Conservation (phyloP, 1,139 yeast genomes). For the Fermentozyma sake region DNA sequence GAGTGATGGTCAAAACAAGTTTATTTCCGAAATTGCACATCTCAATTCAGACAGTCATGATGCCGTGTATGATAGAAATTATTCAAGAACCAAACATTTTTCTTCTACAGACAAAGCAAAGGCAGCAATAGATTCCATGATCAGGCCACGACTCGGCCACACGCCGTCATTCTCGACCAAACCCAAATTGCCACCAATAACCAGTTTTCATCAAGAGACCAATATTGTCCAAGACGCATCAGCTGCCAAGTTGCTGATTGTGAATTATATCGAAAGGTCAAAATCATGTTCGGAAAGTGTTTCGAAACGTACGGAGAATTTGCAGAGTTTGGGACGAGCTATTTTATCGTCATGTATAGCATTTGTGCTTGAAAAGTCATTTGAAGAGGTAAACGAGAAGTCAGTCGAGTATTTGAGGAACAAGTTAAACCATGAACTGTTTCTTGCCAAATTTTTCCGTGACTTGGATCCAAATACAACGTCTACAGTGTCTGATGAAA, state of each 20-base stretch:
- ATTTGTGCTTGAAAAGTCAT: conserved; percentile 33
- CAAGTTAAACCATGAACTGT: conserved; percentile 43
- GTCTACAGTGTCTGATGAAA: conserved; percentile 34
- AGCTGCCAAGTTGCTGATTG: conserved; percentile 11
- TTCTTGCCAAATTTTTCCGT: conserved; percentile 46
- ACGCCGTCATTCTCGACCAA: conserved; percentile 1
- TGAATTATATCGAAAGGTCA: conserved; percentile 54
- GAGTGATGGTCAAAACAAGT: conserved; percentile 8
- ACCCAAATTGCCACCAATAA: conserved; percentile 13
- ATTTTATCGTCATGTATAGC: conserved; percentile 53
- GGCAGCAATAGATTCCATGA: conserved; percentile 35
- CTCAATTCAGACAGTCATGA: conserved; percentile 33
- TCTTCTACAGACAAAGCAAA: conserved; percentile 34
- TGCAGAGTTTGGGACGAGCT: conserved; percentile 55
- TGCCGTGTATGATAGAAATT: conserved; percentile 30
- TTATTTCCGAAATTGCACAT: conserved; percentile 35
- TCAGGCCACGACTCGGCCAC: conserved; percentile 26
- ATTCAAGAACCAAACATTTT: conserved; percentile 26
- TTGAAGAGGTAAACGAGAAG: conserved; percentile 15
- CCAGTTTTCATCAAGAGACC: conserved; percentile 2
- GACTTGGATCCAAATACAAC: conserved; percentile 43
- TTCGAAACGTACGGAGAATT: conserved; percentile 35
- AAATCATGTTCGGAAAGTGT: conserved; percentile 56
- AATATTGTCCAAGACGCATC: neutral
- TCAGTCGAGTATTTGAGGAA: conserved; percentile 54